Evolutionary conservation across 495 filamentous ascomycete species (phyloP).

Genomic region (Annulohypoxylon nitens): DNA sequence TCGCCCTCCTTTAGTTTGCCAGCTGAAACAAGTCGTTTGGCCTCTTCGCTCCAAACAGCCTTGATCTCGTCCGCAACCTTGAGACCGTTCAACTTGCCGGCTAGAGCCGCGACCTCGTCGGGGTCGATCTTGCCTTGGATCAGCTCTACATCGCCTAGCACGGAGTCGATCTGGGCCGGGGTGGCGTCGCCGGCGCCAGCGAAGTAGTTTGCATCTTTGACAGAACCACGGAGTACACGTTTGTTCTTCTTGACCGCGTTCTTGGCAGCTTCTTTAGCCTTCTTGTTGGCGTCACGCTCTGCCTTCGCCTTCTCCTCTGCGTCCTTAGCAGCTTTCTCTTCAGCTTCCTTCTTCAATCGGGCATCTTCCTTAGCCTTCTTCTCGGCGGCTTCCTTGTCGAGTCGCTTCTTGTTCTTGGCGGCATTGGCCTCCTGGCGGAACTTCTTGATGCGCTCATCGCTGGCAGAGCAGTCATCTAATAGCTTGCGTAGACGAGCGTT

Average conservation of each 20-base stretch:
- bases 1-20: constrained; percentile 90
- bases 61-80: constrained; percentile 79
- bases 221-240: constrained; percentile 87
- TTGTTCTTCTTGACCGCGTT: constrained; percentile 99
- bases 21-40: constrained; percentile 76
- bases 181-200: constrained; percentile 74
- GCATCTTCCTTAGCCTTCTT: constrained; percentile 86
- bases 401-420: constrained; percentile 90
- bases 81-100: constrained; percentile 78
- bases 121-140: constrained; percentile 88
- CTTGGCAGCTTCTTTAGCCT: constrained; percentile 98
- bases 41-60: constrained; percentile 74
- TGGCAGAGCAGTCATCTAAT: constrained; percentile 83
- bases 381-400: constrained; percentile 92
- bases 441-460: constrained; percentile 95
- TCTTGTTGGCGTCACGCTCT: constrained; percentile 86
- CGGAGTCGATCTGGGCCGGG: constrained; percentile 79
- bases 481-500: constrained; percentile 87
- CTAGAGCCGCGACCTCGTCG: constrained; percentile 86
- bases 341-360: constrained; percentile 79
- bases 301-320: constrained; percentile 87
- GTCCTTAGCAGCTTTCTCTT: constrained; percentile 80
- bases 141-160: constrained; percentile 89
- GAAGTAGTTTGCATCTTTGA: constrained; percentile 98
- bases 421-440: constrained; percentile 93